These are phyloP conservation scores for Phenoliferia sp. DNA, from an alignment of 1,284 basidiomycete genomes.

Conservation along the genomic window DNA sequence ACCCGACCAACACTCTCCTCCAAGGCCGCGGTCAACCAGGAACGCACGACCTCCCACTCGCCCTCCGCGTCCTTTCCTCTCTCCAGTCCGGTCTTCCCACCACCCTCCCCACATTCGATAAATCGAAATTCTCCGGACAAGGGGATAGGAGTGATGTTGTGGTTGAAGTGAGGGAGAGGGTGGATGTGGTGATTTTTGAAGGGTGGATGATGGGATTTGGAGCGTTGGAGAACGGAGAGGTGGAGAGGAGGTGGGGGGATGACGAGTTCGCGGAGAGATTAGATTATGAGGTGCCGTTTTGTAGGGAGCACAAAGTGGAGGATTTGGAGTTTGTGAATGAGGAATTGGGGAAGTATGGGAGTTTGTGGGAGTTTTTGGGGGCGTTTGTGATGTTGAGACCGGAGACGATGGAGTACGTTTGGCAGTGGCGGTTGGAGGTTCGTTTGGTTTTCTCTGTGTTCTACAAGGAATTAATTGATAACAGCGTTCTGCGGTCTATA, in stretches of 20 bases:
- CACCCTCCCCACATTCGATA: slow-evolving; percentile 79
- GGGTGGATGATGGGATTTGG: slow-evolving; percentile 53
- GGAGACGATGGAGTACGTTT: slow-evolving; percentile 31
- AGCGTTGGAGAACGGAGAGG: slow-evolving; percentile 30
- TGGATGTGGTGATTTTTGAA: slow-evolving; percentile 84
- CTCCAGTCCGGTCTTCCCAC: slow-evolving; percentile 44
- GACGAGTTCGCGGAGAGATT: slow-evolving; percentile 11
- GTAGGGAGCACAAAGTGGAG: slow-evolving; percentile 40
- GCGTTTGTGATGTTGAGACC: slow-evolving; percentile 61
- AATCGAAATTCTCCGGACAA: slow-evolving; percentile 68
- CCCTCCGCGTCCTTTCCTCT: slow-evolving; percentile 51
- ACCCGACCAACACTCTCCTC: slow-evolving; percentile 62
- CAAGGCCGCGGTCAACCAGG: slow-evolving; percentile 78
- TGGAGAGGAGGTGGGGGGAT: slow-evolving; percentile 43
- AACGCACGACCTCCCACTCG: slow-evolving; percentile 73
- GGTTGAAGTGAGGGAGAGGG: slow-evolving; percentile 42
- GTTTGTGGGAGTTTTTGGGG: slow-evolving; percentile 64
- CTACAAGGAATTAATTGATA: background rate
- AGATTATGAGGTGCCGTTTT: slow-evolving; percentile 33
- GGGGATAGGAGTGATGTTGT: slow-evolving; percentile 67
- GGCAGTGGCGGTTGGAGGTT: slow-evolving; percentile 36
- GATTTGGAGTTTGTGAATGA: slow-evolving; percentile 61
- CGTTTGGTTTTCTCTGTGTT: background rate
- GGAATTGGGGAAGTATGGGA: slow-evolving; percentile 53
- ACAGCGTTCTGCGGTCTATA: slow-evolving; percentile 47